Percentiles rank a stretch among this genome's conserved stretches.
phyloP scores from a whole-genome alignment of 2,329 filamentous ascomycete species.

The Paecilomyces sp. region DNA sequence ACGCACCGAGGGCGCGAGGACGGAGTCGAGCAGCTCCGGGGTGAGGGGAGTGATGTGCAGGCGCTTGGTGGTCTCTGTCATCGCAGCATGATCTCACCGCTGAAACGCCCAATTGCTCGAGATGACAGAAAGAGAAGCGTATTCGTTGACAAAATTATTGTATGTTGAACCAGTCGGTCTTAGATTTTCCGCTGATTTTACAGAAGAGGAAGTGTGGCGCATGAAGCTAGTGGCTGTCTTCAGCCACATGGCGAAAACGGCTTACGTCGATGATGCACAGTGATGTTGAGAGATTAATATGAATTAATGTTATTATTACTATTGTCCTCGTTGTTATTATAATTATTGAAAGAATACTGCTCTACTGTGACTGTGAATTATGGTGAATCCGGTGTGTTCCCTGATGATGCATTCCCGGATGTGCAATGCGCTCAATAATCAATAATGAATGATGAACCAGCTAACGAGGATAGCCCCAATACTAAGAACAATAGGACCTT shows the following conservation, averaged over 20 bases:
- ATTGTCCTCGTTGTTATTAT: too few species aligned
- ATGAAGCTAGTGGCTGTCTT: not conserved
- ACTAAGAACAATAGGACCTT: too few species aligned
- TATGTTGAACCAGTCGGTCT: not conserved
- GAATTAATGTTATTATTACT: too few species aligned
- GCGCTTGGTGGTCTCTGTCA: slow-evolving; percentile 39
- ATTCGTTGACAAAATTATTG: not conserved
- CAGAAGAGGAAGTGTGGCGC: slow-evolving; percentile 7
- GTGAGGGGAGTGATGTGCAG: slow-evolving; percentile 88
- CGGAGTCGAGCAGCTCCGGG: slow-evolving; percentile 61
- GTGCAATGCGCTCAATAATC: not conserved
- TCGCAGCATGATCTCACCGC: slow-evolving; percentile 13
- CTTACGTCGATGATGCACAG: not conserved
- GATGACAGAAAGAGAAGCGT: not conserved
- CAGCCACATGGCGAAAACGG: not conserved
- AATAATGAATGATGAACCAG: not conserved
- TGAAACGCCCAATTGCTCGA: not conserved
- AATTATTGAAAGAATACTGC: too few species aligned
- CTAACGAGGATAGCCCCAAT: too few species aligned
- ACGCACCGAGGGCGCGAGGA: slow-evolving; percentile 62
- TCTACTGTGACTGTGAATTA: not conserved
- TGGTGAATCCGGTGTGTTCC: not conserved
- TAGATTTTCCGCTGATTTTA: not conserved
- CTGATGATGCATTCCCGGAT: not conserved
- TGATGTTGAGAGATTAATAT: too few species aligned